Evolutionary conservation across 108 stramenopile species (phyloP).

Genomic region (Pseudonitzschia delicatissima): DNA sequence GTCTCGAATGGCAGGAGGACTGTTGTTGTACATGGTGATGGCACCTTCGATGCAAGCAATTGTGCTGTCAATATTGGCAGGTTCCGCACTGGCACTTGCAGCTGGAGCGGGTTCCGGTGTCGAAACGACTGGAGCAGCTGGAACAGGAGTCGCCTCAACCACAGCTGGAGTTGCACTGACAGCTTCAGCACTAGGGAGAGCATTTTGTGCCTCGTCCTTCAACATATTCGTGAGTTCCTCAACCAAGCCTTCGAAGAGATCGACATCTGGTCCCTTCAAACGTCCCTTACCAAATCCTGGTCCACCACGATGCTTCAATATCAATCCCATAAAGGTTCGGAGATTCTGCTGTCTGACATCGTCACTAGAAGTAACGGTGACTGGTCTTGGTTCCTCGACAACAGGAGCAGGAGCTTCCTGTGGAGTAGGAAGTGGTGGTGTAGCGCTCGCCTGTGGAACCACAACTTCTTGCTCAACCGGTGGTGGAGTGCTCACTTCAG

Average conservation of each 20-base stretch:
- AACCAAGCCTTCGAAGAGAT: constrained; percentile 45
- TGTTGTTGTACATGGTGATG: constrained; percentile 74
- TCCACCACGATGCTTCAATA: constrained; percentile 85
- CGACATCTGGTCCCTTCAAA: constrained; percentile 55
- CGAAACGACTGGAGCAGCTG: background rate
- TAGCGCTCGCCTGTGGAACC: background rate
- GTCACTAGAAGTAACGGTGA: constrained; percentile 24
- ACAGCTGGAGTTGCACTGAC: constrained; percentile 11
- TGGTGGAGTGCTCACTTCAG: constrained; percentile 15
- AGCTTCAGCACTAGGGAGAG: background rate
- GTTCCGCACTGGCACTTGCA: background rate
- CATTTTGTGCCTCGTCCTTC: constrained; percentile 37
- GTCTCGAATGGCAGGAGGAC: constrained; percentile 48
- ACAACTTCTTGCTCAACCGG: background rate
- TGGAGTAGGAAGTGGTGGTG: constrained; percentile 6
- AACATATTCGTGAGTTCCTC: constrained; percentile 44
- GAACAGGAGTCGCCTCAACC: constrained; percentile 10
- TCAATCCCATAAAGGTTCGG: constrained; percentile 73
- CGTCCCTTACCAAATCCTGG: constrained; percentile 81
- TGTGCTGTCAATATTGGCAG: constrained; percentile 26
- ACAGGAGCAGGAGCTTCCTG: constrained; percentile 12
- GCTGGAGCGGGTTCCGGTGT: constrained; percentile 18
- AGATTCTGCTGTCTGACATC: constrained; percentile 50
- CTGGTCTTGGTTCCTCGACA: background rate
- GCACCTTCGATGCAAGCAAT: constrained; percentile 82